Base-by-base conservation (phyloP, 768 basidiomycete genomes). In the Lentinula sp. region DNA sequence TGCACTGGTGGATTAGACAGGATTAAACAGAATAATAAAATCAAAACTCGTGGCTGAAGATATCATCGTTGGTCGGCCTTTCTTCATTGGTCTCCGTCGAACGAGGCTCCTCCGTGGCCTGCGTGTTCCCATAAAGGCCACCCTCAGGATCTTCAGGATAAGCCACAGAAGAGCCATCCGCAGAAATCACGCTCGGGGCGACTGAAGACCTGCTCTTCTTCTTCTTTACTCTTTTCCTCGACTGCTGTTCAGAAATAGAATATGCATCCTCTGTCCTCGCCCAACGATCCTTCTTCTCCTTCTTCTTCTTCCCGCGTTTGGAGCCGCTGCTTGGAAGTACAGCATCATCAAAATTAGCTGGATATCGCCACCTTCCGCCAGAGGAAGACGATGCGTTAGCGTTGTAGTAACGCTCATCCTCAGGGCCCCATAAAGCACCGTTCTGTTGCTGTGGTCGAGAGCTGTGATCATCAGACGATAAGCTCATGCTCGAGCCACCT, bases 211-310 rank as follows among this genome's bases (percentile, higher is more conserved):
- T 78, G 64, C 76, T 77, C 69, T 82, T 83, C 74, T 83, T 86
- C 76, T 85, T 89, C 79, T 83, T 89, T 63, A 76, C 81, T 76
- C 82, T 90, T 68, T 76, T 81, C 66, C 68, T 72, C 57, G 71
- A 69, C 53, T 70, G 74, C 64, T 75, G 78, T 62, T 74, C 77
- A 66, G 76, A 83, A 67, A 82, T 74, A 67, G 76, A 77, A 67
- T 93, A 88, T 37, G 91, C 92, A 70, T 94, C 92, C 72, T 92
- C 90, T 36, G 91, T 93, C 72, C 88, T 79, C 62, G 87, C 91
- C 88, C 88, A 93, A 61, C 92, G 78, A 67, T 94, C 92, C 72
- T 93, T 93, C 82, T 92, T 93, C 56, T 83, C 83, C 66, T 86
- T 87, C 74, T 88, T 85, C 73, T 84, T 84, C 74, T 84, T 88